A percentile compares a stretch with the other conserved stretches of the same genome.
phyloP scores from a whole-genome alignment of 371 early-diverging fungal genomes.

The Mucor sp. region DNA sequence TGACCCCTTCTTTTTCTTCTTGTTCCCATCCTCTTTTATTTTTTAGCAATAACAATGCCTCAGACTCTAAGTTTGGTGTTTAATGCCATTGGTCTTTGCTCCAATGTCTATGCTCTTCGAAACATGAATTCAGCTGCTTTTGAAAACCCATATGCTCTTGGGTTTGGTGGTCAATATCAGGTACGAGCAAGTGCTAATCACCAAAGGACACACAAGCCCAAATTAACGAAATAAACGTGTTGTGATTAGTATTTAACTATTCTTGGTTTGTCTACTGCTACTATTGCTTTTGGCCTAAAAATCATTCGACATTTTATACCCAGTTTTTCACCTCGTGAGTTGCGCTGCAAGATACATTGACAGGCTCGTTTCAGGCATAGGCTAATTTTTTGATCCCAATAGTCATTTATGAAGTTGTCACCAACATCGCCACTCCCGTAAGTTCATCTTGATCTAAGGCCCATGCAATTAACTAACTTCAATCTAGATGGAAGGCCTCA shows the following conservation, averaged over 20 bases:
- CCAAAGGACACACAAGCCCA: not conserved
- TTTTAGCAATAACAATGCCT: not conserved
- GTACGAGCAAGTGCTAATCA: conserved; percentile 14
- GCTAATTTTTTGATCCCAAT: not conserved
- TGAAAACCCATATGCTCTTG: conserved; percentile 40
- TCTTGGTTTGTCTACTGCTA: conserved; percentile 20
- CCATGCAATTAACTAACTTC: not conserved
- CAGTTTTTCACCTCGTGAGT: conserved; percentile 20
- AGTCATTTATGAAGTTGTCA: conserved; percentile 30
- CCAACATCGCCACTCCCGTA: conserved; percentile 42
- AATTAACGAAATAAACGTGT: not conserved
- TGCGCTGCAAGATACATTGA: not conserved
- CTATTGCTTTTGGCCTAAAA: conserved; percentile 21
- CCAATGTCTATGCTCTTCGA: conserved; percentile 34
- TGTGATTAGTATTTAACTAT: conserved; percentile 11
- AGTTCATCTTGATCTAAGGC: not conserved
- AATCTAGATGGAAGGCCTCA: conserved; percentile 42
- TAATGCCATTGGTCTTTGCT: conserved; percentile 31
- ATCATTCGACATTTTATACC: conserved; percentile 20
- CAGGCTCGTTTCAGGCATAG: not conserved
- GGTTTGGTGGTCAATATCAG: conserved; percentile 51
- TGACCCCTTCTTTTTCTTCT: conserved; percentile 6
- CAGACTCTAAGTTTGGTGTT: conserved; percentile 20
- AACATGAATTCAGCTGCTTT: conserved; percentile 31
- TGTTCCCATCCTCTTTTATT: not conserved